Conservation (phyloP, 1,284 basidiomycete genomes). For the Macrocystidia cucumis region DNA sequence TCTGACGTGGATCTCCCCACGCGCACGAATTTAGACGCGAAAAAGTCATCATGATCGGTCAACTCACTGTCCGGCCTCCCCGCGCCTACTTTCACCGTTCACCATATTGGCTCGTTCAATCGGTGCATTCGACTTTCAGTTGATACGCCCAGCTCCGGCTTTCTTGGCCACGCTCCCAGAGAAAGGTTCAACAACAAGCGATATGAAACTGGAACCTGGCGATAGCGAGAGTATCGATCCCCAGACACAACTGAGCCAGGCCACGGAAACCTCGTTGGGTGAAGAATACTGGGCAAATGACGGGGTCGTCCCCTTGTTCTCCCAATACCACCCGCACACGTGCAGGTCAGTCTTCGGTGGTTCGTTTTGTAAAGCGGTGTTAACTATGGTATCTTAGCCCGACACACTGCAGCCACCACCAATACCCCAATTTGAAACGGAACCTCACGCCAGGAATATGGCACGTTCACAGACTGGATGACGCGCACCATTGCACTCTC, state of each 20-base stretch:
- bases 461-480: conserved; percentile 29
- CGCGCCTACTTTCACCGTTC: no score
- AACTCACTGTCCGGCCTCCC: no score
- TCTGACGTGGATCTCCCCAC: no score
- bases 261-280: conserved; percentile 7
- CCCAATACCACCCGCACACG: conserved; percentile 42
- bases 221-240: background rate
- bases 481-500: conserved; percentile 32
- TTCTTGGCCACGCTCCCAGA: no score
- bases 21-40: no score
- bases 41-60: no score
- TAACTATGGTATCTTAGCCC: conserved; percentile 6
- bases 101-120: background rate
- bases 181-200: no score
- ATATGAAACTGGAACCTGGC: background rate
- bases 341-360: conserved; percentile 24
- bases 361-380: no score
- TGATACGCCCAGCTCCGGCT: conserved; percentile 26
- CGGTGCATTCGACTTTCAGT: conserved; percentile 28
- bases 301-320: conserved; percentile 44
- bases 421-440: conserved; percentile 3
- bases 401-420: conserved; percentile 11
- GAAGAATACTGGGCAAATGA: conserved; percentile 33
- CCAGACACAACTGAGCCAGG: conserved; percentile 1
- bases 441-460: conserved; percentile 29